A percentile compares a stretch with the other conserved stretches of the same genome.
These are phyloP conservation scores for Carex parvula DNA, from an alignment of 176 grass and related monocot species.

Conservation along the genomic window DNA sequence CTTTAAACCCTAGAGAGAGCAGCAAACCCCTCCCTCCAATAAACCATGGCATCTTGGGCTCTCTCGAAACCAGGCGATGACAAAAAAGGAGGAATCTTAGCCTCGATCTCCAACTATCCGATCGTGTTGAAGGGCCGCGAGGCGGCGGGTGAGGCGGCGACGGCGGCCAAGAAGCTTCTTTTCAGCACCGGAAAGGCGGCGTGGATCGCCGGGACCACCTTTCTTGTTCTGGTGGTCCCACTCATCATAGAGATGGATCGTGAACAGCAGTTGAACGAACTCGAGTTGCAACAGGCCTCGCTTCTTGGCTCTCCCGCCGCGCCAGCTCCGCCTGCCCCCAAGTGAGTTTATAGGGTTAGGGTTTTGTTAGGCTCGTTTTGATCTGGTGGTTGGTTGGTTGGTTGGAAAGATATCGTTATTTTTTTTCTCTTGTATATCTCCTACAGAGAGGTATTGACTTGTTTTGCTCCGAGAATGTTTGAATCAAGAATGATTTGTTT, in stretches of 20 bases:
- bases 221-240: constrained; percentile 69
- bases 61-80: constrained; percentile 32
- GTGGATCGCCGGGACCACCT: constrained; percentile 88
- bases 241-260: constrained; percentile 92
- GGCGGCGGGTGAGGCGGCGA: constrained; percentile 32
- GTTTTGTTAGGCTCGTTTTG: constrained; percentile 1
- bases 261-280: constrained; percentile 70
- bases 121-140: constrained; percentile 43
- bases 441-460: constrained; percentile 22
- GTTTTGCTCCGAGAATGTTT: background rate
- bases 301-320: constrained; percentile 43
- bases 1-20: constrained; percentile 40
- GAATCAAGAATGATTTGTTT: constrained; percentile 1
- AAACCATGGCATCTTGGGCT: constrained; percentile 36
- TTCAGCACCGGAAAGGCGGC: constrained; percentile 78
- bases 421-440: background rate
- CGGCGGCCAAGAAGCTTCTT: constrained; percentile 55
- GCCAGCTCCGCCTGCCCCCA: constrained; percentile 24
- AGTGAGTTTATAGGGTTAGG: constrained; percentile 33
- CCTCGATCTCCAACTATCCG: constrained; percentile 47
- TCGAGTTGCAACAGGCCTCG: constrained; percentile 67
- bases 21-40: background rate
- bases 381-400: constrained; percentile 1
- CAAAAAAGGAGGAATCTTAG: constrained; percentile 41
- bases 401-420: constrained; percentile 7